Percentiles rank a stretch among this genome's conserved stretches.
These are phyloP conservation scores for Flaveria brownii DNA, from an alignment of 129 eudicot species.

Conservation along the genomic window DNA sequence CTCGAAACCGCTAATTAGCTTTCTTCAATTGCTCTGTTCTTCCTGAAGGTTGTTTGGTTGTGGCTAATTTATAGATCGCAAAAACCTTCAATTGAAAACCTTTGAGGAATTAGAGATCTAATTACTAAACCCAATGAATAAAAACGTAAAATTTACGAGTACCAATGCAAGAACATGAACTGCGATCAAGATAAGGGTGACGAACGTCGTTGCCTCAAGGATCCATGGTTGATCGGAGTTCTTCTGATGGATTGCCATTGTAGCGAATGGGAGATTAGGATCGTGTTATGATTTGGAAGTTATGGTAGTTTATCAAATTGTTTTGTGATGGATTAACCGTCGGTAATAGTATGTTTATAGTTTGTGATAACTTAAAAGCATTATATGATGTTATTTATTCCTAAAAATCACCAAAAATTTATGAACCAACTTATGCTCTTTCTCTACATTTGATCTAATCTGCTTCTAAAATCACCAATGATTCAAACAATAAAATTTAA, in stretches of 20 bases:
- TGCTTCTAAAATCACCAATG: no score
- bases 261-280: conserved; percentile 14
- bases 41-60: conserved; percentile 29
- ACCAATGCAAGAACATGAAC: conserved; percentile 37
- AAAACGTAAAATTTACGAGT: not conserved
- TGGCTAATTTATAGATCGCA: conserved; percentile 34
- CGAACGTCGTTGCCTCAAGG: conserved; percentile 33
- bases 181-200: conserved; percentile 32
- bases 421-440: no score
- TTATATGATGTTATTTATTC: no score
- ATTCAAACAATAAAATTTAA: no score
- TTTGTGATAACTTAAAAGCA: not conserved
- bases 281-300: not conserved
- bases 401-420: no score
- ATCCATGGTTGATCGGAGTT: conserved; percentile 38
- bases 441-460: no score
- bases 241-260: conserved; percentile 26
- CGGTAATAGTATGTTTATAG: not conserved
- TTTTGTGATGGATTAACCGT: no score
- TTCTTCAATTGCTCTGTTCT: conserved; percentile 33
- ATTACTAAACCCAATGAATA: conserved; percentile 10
- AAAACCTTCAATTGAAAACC: conserved; percentile 28
- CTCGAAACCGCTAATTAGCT: conserved; percentile 26
- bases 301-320: no score
- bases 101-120: not conserved